A percentile compares a stretch with the other conserved stretches of the same genome.
Evolutionary conservation across 768 basidiomycete species (phyloP).

Genomic region (Suillus weaverae): DNA sequence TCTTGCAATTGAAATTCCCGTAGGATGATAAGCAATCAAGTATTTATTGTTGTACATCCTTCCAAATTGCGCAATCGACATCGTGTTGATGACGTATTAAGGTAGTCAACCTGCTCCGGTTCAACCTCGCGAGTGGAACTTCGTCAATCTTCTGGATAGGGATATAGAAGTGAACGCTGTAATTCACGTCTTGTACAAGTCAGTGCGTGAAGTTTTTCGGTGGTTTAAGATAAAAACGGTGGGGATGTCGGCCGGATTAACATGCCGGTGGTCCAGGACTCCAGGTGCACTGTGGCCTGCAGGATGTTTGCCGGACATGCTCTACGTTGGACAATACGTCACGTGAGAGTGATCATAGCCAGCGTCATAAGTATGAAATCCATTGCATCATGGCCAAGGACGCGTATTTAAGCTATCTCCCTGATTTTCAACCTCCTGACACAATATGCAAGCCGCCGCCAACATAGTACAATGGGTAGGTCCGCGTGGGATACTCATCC

Average conservation of each 20-base stretch:
- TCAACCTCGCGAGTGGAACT: neutral
- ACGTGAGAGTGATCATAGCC: neutral
- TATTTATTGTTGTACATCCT: constrained; percentile 2
- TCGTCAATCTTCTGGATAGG: neutral
- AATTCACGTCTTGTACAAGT: neutral
- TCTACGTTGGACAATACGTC: neutral
- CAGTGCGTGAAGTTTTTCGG: neutral
- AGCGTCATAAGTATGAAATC: constrained; percentile 2
- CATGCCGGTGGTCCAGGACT: neutral
- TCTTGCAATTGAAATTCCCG: constrained; percentile 12
- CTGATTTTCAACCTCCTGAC: neutral
- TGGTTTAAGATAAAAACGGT: neutral
- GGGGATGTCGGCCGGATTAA: neutral
- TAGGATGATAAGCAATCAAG: constrained; percentile 2
- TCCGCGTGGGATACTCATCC: neutral
- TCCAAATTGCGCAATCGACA: neutral
- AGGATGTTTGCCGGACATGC: neutral
- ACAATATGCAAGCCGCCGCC: constrained; percentile 30
- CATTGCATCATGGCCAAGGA: neutral
- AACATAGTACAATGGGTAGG: constrained; percentile 30
- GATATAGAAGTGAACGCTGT: neutral
- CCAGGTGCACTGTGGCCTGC: neutral
- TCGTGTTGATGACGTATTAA: neutral
- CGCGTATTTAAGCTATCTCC: neutral
- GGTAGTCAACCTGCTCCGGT: neutral